phyloP scores from a whole-genome alignment of 371 early-diverging fungal genomes.

The Mortierella sp. region DNA sequence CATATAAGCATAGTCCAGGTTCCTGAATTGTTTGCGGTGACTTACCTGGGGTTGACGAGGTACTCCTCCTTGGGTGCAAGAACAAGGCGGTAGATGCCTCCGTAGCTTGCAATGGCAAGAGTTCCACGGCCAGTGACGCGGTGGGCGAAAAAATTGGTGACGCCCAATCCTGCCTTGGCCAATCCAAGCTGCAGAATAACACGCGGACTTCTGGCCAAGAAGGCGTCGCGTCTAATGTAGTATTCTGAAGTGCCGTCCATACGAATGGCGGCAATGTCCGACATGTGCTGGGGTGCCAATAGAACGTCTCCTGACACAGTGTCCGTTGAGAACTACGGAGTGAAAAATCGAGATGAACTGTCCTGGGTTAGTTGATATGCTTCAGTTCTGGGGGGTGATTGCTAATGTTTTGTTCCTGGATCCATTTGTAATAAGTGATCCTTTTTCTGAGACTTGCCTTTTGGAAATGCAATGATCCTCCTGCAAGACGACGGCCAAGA shows the following conservation, averaged over 20 bases:
- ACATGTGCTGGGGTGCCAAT: constrained; percentile 73
- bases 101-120: constrained; percentile 78
- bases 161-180: constrained; percentile 64
- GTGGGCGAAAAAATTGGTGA: constrained; percentile 74
- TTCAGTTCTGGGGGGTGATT: too few species aligned
- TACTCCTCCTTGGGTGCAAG: constrained; percentile 79
- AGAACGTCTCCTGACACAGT: constrained; percentile 75
- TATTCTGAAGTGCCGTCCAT: constrained; percentile 74
- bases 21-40: neutral
- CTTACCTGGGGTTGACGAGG: constrained; percentile 77
- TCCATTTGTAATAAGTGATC: neutral
- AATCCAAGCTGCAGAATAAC: constrained; percentile 71
- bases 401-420: neutral
- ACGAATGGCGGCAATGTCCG: constrained; percentile 76
- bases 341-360: neutral
- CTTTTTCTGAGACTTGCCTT: constrained; percentile 60
- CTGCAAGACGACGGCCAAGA: constrained; percentile 65
- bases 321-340: constrained; percentile 69
- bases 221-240: constrained; percentile 76
- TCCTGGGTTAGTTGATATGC: neutral
- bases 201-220: constrained; percentile 77
- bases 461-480: constrained; percentile 71
- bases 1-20: neutral
- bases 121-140: constrained; percentile 79
- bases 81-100: constrained; percentile 80